phyloP scores from a whole-genome alignment of 148 eudicot species.

The Pouteria glomerata region DNA sequence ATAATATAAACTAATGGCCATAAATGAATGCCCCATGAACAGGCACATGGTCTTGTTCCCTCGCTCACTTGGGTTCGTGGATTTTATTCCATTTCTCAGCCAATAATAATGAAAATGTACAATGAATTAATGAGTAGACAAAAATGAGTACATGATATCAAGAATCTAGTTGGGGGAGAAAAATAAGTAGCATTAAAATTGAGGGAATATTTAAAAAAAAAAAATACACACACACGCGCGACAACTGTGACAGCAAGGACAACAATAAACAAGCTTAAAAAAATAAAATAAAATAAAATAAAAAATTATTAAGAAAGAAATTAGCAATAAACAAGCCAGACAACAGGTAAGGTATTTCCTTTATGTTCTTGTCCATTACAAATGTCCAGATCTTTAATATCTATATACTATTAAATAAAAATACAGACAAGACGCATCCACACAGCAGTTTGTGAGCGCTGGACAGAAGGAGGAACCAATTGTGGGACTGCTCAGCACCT shows the following conservation, averaged over 20 bases:
- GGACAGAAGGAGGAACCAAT: neutral
- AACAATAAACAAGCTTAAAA: neutral
- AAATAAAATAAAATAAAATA: neutral
- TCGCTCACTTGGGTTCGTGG: neutral
- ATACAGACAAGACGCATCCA: constrained; percentile 14
- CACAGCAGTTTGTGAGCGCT: constrained; percentile 7
- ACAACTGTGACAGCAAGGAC: constrained; percentile 23
- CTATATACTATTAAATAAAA: constrained; percentile 20
- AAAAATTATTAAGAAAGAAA: constrained; percentile 12
- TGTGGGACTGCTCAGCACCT: constrained; percentile 31
- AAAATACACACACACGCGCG: too few relatives aligned
- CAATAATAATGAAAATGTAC: neutral
- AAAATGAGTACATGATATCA: constrained; percentile 13
- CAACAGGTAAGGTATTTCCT: constrained; percentile 17
- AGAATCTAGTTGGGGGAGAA: constrained; percentile 8
- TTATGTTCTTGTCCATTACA: constrained; percentile 31
- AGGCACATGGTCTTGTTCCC: constrained; percentile 54
- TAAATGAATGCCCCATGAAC: constrained; percentile 27
- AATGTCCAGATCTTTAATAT: constrained; percentile 25
- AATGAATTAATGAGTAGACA: constrained; percentile 5
- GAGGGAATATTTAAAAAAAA: too few relatives aligned
- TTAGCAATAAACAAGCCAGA: constrained; percentile 24
- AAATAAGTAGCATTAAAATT: neutral
- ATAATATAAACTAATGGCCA: constrained; percentile 8
- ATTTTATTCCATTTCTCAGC: constrained; percentile 4